Evolutionary conservation across 176 grass and related monocot genomes (phyloP), one percentile per base, ranked within the genome.

Genomic region (Oryza meyeriana): DNA sequence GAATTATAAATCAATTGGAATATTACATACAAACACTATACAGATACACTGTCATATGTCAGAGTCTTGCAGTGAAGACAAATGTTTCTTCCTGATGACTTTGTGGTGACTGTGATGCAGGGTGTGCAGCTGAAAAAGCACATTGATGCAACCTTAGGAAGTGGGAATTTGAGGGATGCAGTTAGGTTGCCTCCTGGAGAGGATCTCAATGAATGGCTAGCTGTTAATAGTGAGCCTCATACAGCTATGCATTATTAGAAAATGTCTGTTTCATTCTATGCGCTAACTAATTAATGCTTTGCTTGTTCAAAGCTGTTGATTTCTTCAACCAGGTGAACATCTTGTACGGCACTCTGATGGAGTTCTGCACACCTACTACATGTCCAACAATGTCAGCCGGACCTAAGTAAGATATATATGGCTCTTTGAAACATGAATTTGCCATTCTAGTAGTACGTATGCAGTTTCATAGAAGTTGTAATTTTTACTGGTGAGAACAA

Each of bases 241-340:
- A 17, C 42, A 5, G 1, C 22, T 14, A 52, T 31, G 10, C 27
- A 0, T 59, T 79, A 1, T 12, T 48, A 36, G 24, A 16, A 61
- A 76, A 70, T 31, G 1, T 12, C 61, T 62, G 14, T 66, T 7
- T 30, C 13, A 2, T 58, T 58, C 55, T 2, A n/a, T 79, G 66
- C 65, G 10, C 58, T 77, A 20, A 85, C 58, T 32, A 18, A 22
- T 33, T 42, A 33, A 38, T 12, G 42, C 24, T 72, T 72, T 85
- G 35, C 11, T 78, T 87, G 6, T 83, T 88, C 38, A 24, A 87
- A 98, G 95, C 88, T 72, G 90, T 94, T 77, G 95, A 98, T 84
- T 98, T 98, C 86, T 98, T 98, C 89, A 98, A 95, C 75, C 95
- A 98, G 87, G 95, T 95, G 63, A 98, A 98, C 76, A 90, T 98